A percentile compares a stretch with the other conserved stretches of the same genome.
Conservation (phyloP, 805 yeast genomes). For the Wickerhamiella sorbophila region DNA sequence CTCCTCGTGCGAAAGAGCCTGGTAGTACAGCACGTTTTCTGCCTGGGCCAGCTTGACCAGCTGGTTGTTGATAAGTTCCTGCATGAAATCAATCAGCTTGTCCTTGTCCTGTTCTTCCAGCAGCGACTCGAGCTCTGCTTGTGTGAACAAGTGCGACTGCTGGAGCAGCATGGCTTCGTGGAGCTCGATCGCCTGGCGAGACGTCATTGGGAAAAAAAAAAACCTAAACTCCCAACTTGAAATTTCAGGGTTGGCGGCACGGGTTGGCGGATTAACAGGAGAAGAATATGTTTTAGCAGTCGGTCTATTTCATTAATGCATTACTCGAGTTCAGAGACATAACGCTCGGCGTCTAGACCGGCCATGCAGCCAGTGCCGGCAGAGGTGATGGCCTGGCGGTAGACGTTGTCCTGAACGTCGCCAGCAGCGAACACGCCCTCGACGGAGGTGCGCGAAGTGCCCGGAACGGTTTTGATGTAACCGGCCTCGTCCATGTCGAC, state of each 20-base stretch:
- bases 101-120: conserved; percentile 31
- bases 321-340: conserved; percentile 41
- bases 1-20: conserved; percentile 56
- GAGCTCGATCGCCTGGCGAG: conserved; percentile 35
- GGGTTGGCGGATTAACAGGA: not conserved
- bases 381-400: conserved; percentile 97
- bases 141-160: conserved; percentile 41
- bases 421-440: conserved; percentile 97
- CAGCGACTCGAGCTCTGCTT: conserved; percentile 48
- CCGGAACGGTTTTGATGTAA: conserved; percentile 80
- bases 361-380: conserved; percentile 99
- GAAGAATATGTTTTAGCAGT: too few relatives aligned
- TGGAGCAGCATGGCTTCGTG: conserved; percentile 49
- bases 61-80: conserved; percentile 38
- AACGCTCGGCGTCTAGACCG: conserved; percentile 86
- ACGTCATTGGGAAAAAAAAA: conserved; percentile 3
- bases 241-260: not conserved
- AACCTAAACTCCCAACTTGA: not conserved
- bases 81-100: conserved; percentile 31
- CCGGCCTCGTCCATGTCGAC: conserved; percentile 77
- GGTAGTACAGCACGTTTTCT: conserved; percentile 49
- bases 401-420: conserved; percentile 92
- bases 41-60: conserved; percentile 58
- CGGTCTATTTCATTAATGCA: too few relatives aligned
- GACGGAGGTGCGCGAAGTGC: conserved; percentile 71